Conservation (phyloP, 2,329 filamentous ascomycete species). For the Fusarium protoensiforme region DNA sequence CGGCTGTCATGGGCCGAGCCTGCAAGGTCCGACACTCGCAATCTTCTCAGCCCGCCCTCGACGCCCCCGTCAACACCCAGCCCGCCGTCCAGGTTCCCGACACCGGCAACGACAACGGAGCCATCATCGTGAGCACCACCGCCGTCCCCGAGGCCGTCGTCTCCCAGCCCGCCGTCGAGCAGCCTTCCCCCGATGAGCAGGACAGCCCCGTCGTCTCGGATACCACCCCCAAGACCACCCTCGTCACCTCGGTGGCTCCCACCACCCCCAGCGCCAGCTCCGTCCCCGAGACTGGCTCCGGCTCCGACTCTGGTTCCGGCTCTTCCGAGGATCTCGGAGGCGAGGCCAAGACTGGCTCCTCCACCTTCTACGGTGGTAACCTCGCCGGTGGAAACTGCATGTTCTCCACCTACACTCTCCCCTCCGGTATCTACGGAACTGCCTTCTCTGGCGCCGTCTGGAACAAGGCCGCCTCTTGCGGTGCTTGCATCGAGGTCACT, state of each 20-base stretch:
- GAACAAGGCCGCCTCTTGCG: constrained; percentile 66
- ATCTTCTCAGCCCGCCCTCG: background rate
- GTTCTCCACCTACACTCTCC: constrained; percentile 71
- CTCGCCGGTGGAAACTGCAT: constrained; percentile 70
- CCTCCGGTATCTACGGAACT: constrained; percentile 68
- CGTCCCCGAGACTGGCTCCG: background rate
- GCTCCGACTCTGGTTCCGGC: background rate
- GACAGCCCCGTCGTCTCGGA: background rate
- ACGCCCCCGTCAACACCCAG: constrained; percentile 7
- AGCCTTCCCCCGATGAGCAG: constrained; percentile 12
- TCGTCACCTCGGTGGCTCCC: constrained; percentile 16
- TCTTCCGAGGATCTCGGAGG: constrained; percentile 17
- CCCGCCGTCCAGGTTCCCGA: background rate
- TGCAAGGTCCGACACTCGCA: constrained; percentile 31
- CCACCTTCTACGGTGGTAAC: constrained; percentile 66
- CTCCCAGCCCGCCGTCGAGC: background rate
- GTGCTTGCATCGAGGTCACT: constrained; percentile 69
- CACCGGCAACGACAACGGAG: background rate
- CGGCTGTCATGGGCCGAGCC: constrained; percentile 42
- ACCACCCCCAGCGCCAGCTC: constrained; percentile 2
- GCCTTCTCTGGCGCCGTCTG: constrained; percentile 70
- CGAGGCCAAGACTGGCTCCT: constrained; percentile 27
- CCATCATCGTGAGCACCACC: constrained; percentile 14
- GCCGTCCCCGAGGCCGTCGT: constrained; percentile 4
- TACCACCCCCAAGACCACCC: constrained; percentile 17